phyloP scores from a whole-genome alignment of 768 basidiomycete genomes.

The Termitomyces sp. region DNA sequence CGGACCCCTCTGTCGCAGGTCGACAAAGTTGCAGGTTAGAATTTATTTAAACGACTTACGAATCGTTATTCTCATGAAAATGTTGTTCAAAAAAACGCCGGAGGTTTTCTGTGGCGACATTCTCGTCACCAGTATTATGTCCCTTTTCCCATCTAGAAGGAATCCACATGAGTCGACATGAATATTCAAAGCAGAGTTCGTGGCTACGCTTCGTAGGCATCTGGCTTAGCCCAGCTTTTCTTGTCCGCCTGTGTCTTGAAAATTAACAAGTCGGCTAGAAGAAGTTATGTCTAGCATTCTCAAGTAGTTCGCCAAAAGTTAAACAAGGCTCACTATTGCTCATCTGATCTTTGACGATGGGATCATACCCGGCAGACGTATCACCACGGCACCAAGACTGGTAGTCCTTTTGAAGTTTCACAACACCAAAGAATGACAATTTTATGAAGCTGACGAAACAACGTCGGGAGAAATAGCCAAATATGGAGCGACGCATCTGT shows the following conservation, averaged over 20 bases:
- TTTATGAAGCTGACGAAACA: constrained; percentile 74
- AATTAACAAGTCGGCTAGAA: constrained; percentile 44
- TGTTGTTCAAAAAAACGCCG: constrained; percentile 82
- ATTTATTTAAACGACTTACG: constrained; percentile 41
- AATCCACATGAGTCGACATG: neutral
- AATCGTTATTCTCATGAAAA: constrained; percentile 77
- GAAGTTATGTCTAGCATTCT: neutral
- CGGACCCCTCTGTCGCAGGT: constrained; percentile 57
- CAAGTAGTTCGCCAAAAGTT: neutral
- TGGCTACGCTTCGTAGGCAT: constrained; percentile 52
- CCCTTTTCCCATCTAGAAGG: constrained; percentile 61
- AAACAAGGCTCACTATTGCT: constrained; percentile 33
- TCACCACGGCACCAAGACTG: constrained; percentile 57
- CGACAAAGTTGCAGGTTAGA: neutral
- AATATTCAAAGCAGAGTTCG: neutral
- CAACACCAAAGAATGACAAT: constrained; percentile 70
- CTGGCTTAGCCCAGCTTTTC: constrained; percentile 60
- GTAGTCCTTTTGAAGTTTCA: constrained; percentile 64
- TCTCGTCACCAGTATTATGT: constrained; percentile 63
- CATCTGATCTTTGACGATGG: constrained; percentile 49
- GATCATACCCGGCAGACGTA: constrained; percentile 42
- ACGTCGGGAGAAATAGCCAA: constrained; percentile 79
- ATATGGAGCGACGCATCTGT: constrained; percentile 71
- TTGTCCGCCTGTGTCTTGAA: constrained; percentile 65
- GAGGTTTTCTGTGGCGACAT: constrained; percentile 64